Evolutionary conservation across 345 rosid genomes (phyloP), one percentile per base, ranked within the genome.

Genomic region (Salix dunnii): DNA sequence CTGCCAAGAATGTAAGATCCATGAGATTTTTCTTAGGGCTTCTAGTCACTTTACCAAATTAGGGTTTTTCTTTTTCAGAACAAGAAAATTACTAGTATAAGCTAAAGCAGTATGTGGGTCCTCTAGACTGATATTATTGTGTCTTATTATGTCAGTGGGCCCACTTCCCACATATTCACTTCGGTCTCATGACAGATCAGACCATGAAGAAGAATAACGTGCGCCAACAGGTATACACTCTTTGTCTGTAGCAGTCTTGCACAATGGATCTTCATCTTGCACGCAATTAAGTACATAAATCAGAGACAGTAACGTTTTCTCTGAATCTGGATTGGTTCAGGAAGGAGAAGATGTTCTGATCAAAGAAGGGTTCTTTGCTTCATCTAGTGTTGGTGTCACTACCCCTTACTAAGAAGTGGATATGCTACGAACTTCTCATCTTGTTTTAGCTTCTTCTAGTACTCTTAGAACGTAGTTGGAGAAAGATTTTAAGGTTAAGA

Each of bases 1-100:
- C 99, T 83, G 99, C 99, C 68, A 96, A 96, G 88, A 96, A 96
- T 84, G 99, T 96, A 78, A 90, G 94, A 80, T 75, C 83, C 84
- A 70, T 46, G 53, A 67, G 65, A 27, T 13, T 69, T 70, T n/a
- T 46, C 25, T 67, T 25, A 36, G 65, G 74, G 78, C 30, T 75
- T 72, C 72, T 76, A 28, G 62, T 73, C 58, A 75, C 84, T 74
- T 77, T 79, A 79, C 85, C 71, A 49, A 77, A 78, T 73, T 78
- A 73, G 77, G 74, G 81, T 46, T 77, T 64, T n/a, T 49, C 74
- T 72, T 35, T 75, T 43, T 51, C 21, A 21, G 42, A 68, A 35
- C 23, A 28, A 60, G 20, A 30, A 30, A 30, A 68, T 81, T 40
- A 11, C 14, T 40, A 10, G 43, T 11, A 40, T 2, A 11, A 10